These are phyloP conservation scores for Ramalina peruviana DNA, from an alignment of 495 filamentous ascomycete species.

Conservation along the genomic window DNA sequence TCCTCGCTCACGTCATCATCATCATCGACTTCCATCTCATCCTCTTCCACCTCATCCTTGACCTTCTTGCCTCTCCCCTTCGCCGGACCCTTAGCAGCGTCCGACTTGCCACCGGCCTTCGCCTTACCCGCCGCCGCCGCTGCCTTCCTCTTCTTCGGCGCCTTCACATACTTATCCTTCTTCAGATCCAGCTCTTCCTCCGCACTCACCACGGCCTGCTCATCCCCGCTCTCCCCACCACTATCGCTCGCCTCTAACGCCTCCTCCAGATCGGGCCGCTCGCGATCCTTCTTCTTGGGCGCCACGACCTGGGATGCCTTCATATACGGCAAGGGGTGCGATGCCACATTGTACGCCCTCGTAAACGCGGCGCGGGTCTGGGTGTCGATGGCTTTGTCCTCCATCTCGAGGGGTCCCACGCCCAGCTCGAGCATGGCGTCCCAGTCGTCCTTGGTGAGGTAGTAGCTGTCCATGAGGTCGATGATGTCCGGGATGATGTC, in stretches of 20 bases:
- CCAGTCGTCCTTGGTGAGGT: constrained; percentile 87
- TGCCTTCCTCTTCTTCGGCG: constrained; percentile 51
- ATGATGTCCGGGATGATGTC: constrained; percentile 62
- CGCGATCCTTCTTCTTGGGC: constrained; percentile 54
- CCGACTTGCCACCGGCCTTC: constrained; percentile 34
- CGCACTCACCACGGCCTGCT: constrained; percentile 43
- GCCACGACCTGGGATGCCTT: constrained; percentile 68
- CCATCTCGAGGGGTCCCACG: constrained; percentile 67
- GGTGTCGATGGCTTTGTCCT: constrained; percentile 59
- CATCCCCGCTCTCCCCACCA: constrained; percentile 42
- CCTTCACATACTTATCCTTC: constrained; percentile 93
- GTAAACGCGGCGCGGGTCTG: constrained; percentile 85
- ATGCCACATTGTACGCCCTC: constrained; percentile 69
- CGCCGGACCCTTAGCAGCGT: constrained; percentile 37
- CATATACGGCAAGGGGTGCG: constrained; percentile 91
- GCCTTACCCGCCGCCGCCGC: constrained; percentile 16
- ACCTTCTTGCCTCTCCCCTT: constrained; percentile 14
- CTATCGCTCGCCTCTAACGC: constrained; percentile 88
- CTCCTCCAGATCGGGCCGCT: constrained; percentile 88
- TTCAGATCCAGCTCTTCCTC: constrained; percentile 63
- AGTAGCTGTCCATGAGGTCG: constrained; percentile 93
- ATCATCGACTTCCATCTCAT: constrained; percentile 26
- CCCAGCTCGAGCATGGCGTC: constrained; percentile 86
- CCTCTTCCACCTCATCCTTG: constrained; percentile 33
- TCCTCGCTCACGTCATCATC: constrained; percentile 26